phyloP scores from a whole-genome alignment of 768 basidiomycete species.

The Kwoniella sp. region DNA sequence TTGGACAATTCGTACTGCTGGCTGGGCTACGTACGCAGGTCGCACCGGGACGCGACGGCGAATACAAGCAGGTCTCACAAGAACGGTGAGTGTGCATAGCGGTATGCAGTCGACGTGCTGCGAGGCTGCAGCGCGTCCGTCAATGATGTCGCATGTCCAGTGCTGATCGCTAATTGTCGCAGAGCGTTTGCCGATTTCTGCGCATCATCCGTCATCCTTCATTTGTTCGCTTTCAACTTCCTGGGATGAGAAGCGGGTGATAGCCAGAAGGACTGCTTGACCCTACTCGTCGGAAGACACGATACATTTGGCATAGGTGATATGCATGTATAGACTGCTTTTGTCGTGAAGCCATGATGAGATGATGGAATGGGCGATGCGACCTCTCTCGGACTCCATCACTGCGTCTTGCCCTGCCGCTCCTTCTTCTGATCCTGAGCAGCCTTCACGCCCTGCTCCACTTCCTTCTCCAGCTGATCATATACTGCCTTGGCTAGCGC shows the following conservation, averaged over 20 bases:
- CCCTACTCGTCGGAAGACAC: no score
- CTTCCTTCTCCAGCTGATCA: slow-evolving; percentile 35
- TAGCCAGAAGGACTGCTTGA: neutral
- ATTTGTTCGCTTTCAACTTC: slow-evolving; percentile 99
- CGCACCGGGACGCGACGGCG: slow-evolving; percentile 57
- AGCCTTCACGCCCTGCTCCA: slow-evolving; percentile 35
- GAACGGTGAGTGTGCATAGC: slow-evolving; percentile 64
- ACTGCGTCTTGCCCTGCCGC: neutral
- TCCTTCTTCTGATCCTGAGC: slow-evolving; percentile 1
- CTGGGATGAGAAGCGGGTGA: slow-evolving; percentile 60
- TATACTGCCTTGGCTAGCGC: slow-evolving; percentile 29
- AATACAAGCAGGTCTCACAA: slow-evolving; percentile 84
- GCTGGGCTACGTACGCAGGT: slow-evolving; percentile 89
- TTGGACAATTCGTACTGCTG: slow-evolving; percentile 94
- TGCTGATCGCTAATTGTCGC: neutral
- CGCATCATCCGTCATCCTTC: slow-evolving; percentile 87
- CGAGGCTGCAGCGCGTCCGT: neutral
- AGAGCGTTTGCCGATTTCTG: slow-evolving; percentile 98
- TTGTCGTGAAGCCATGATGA: no score
- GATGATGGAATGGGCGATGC: no score
- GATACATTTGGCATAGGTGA: no score
- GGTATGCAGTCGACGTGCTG: neutral
- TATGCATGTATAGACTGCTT: no score
- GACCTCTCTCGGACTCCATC: no score
- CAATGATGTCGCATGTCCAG: neutral